A percentile compares a stretch with the other conserved stretches of the same genome.
phyloP scores from a whole-genome alignment of 495 filamentous ascomycete genomes.

The Neurospora sp. region DNA sequence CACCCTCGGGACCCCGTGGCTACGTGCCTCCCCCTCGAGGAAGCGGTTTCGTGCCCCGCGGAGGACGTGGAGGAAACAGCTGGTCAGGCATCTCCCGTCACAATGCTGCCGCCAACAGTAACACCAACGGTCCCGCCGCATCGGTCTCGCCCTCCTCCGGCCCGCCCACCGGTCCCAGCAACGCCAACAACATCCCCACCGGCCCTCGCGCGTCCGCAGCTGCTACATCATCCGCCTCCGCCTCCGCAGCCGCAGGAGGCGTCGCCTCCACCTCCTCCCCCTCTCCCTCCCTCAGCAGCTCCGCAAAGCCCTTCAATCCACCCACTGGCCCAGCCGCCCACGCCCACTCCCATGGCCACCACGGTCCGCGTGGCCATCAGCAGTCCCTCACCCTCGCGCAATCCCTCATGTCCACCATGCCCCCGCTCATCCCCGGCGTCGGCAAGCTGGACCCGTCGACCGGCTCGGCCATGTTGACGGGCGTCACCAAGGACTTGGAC shows the following conservation, averaged over 20 bases:
- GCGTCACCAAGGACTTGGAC: conserved; percentile 30
- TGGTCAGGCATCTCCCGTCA: conserved; percentile 29
- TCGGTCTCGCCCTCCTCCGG: conserved; percentile 9
- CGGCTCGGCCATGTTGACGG: conserved; percentile 17
- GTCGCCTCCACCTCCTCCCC: conserved; percentile 3
- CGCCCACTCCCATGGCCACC: conserved; percentile 7
- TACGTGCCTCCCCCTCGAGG: conserved; percentile 30
- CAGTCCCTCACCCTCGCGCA: conserved; percentile 24
- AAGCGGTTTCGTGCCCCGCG: conserved; percentile 24
- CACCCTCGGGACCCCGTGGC: conserved; percentile 37
- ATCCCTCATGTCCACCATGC: conserved; percentile 29
- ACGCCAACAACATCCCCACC: background rate
- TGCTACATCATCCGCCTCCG: conserved; percentile 17
- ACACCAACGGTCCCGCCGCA: background rate
- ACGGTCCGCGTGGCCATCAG: conserved; percentile 11
- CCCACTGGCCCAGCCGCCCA: conserved; percentile 38
- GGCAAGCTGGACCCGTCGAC: conserved; percentile 30
- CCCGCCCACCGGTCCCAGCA: conserved; percentile 36
- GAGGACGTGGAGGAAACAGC: conserved; percentile 23
- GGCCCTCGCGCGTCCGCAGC: background rate
- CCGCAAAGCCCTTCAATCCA: conserved; percentile 36
- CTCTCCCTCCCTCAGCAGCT: conserved; percentile 14
- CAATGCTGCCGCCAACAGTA: conserved; percentile 1
- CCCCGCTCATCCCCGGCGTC: conserved; percentile 27
- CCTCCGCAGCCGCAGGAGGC: conserved; percentile 6